Evolutionary conservation across 768 basidiomycete species (phyloP).

Genomic region (Kwoniella dejecticola): DNA sequence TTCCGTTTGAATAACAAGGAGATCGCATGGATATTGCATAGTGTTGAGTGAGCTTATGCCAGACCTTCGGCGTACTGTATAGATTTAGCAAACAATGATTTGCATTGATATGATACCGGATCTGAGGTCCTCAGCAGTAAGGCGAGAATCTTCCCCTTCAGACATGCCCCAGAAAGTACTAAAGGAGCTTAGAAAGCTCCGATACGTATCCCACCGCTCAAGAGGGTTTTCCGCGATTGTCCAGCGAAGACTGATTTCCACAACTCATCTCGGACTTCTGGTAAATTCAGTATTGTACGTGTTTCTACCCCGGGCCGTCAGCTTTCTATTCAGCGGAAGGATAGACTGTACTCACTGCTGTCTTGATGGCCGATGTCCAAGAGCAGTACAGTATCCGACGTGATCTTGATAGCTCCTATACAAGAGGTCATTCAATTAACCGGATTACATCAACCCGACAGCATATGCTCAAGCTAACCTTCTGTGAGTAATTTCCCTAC

Average conservation of each 20-base stretch:
- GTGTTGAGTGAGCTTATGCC: too few relatives aligned
- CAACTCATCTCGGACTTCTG: constrained; percentile 51
- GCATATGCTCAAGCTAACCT: constrained; percentile 42
- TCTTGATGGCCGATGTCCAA: constrained; percentile 44
- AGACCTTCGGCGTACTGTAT: too few relatives aligned
- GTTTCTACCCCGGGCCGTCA: constrained; percentile 36
- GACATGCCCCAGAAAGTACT: too few relatives aligned
- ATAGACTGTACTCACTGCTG: constrained; percentile 35
- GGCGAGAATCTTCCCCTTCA: too few relatives aligned
- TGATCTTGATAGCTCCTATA: constrained; percentile 42
- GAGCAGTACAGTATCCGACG: constrained; percentile 39
- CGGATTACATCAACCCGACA: neutral
- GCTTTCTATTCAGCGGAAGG: neutral
- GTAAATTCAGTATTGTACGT: constrained; percentile 49
- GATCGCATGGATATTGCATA: too few relatives aligned
- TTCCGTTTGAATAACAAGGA: too few relatives aligned
- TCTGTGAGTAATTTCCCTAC: constrained; percentile 72
- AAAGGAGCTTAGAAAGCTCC: constrained; percentile 53
- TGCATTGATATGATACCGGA: too few relatives aligned
- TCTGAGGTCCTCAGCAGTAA: too few relatives aligned
- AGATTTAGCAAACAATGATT: too few relatives aligned
- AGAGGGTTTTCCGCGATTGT: constrained; percentile 34
- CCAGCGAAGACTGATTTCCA: constrained; percentile 52
- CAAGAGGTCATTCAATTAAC: neutral
- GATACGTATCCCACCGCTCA: constrained; percentile 41